Conservation (phyloP, 495 filamentous ascomycete genomes). For the Aspergillus biplanus region DNA sequence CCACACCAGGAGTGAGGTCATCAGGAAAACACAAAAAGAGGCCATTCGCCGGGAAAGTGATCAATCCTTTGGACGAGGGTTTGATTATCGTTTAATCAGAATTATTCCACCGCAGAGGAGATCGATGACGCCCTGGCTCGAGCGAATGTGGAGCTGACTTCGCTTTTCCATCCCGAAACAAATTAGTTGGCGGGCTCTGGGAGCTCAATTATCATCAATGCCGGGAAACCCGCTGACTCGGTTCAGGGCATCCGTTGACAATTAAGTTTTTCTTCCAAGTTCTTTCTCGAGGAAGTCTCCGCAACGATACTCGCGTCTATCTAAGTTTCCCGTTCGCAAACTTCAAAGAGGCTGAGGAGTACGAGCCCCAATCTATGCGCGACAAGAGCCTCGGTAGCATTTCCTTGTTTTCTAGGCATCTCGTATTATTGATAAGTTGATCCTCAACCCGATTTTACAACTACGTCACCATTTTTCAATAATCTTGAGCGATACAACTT, state of each 20-base stretch:
- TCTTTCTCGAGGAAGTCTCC: no score
- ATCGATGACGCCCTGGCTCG: background rate
- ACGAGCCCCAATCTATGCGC: background rate
- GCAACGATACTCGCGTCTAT: no score
- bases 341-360: no score
- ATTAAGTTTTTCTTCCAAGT: no score
- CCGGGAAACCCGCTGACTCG: no score
- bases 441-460: background rate
- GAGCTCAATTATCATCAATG: no score
- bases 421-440: background rate
- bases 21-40: background rate
- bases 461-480: background rate
- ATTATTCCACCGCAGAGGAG: background rate
- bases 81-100: background rate
- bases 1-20: constrained; percentile 18
- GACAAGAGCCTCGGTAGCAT: background rate
- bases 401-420: background rate
- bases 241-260: no score
- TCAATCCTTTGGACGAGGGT: background rate
- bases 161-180: no score
- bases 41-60: background rate
- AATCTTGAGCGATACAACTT: no score
- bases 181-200: no score
- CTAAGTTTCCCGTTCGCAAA: no score
- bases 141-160: no score